phyloP scores from a whole-genome alignment of 2,329 filamentous ascomycete species.

The Verticillium zaregamsianum region DNA sequence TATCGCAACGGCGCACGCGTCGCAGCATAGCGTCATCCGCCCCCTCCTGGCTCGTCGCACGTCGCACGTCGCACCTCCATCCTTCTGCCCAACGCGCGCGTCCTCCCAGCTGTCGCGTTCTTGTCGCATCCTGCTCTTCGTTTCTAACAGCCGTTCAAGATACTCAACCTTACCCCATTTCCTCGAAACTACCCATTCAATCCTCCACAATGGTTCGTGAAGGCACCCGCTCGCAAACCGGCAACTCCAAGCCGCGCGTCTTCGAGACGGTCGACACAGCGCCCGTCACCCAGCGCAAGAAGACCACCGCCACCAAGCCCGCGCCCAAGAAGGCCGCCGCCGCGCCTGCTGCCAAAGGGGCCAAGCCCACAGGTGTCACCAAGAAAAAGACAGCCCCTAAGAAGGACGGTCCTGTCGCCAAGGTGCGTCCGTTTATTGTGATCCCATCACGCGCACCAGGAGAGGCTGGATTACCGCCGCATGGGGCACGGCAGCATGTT shows the following conservation, averaged over 20 bases:
- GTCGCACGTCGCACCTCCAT: neutral
- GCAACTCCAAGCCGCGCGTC: conserved; percentile 49
- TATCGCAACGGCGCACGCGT: neutral
- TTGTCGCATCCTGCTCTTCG: neutral
- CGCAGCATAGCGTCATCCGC: neutral
- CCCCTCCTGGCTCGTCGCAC: neutral
- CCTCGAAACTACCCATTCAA: neutral
- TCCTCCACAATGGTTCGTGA: conserved; percentile 38
- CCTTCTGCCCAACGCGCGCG: neutral
- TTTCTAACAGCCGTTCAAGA: neutral
- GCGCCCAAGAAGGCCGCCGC: conserved; percentile 7
- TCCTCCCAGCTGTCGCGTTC: neutral
- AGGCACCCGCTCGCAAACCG: conserved; percentile 47
- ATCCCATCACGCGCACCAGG: neutral
- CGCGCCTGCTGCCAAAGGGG: conserved; percentile 4
- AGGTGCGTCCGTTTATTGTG: neutral
- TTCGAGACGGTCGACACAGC: conserved; percentile 44
- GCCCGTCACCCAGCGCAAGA: conserved; percentile 37
- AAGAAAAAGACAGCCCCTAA: conserved; percentile 13
- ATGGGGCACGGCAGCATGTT: neutral
- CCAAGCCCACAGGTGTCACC: conserved; percentile 12
- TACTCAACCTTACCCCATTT: too few relatives aligned
- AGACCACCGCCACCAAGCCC: conserved; percentile 4
- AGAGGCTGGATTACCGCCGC: neutral
- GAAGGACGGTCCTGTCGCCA: conserved; percentile 11